A percentile compares a stretch with the other conserved stretches of the same genome.
These are phyloP conservation scores for Penicillium digitatum DNA, from an alignment of 2,329 filamentous ascomycete species.

Conservation along the genomic window DNA sequence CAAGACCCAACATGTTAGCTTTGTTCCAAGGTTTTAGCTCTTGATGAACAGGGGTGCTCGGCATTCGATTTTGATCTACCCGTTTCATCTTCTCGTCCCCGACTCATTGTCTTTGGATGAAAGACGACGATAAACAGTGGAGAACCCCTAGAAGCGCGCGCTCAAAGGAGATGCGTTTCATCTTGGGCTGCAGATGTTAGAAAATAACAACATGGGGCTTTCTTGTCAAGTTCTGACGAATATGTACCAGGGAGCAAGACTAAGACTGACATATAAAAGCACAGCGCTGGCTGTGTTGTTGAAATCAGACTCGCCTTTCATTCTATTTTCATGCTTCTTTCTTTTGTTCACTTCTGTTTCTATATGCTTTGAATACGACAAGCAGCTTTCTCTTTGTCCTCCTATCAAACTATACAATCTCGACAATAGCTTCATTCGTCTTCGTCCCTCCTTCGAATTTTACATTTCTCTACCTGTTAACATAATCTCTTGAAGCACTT, in stretches of 20 bases:
- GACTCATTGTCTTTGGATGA: conserved; percentile 10
- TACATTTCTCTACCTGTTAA: background rate
- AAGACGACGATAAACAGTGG: conserved; percentile 10
- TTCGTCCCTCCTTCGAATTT: background rate
- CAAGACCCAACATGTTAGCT: background rate
- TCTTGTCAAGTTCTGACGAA: background rate
- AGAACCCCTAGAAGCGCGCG: conserved; percentile 9
- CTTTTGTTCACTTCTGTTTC: conserved; percentile 11
- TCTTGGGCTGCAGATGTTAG: background rate
- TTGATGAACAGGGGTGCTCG: background rate
- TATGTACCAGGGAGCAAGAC: background rate
- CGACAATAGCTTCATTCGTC: background rate
- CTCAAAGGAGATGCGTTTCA: conserved; percentile 17
- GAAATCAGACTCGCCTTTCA: conserved; percentile 5
- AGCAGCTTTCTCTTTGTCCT: conserved; percentile 7
- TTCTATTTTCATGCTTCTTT: conserved; percentile 10
- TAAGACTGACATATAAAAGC: conserved; percentile 16
- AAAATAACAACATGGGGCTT: conserved; percentile 16
- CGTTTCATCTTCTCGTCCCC: conserved; percentile 18
- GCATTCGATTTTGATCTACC: conserved; percentile 10
- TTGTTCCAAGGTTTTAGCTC: background rate
- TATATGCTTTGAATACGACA: background rate
- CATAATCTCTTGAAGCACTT: background rate
- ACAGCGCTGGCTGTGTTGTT: background rate
- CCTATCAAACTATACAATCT: conserved; percentile 4